These are phyloP conservation scores for Podospora conica DNA, from an alignment of 495 filamentous ascomycete species.

Conservation along the genomic window DNA sequence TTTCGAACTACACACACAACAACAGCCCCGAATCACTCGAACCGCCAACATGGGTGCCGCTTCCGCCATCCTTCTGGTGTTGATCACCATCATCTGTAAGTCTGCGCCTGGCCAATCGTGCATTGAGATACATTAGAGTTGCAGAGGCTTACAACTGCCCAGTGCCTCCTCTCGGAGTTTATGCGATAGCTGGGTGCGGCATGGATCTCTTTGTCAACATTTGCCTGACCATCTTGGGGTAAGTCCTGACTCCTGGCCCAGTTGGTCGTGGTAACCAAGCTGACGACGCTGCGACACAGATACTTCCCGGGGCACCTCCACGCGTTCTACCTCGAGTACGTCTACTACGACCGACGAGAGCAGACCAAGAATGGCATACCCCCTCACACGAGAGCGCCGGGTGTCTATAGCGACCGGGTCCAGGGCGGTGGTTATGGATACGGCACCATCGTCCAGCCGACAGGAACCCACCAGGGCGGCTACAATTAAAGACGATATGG, in stretches of 20 bases:
- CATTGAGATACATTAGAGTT: too few relatives aligned
- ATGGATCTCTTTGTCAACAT: constrained; percentile 88
- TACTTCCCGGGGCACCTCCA: constrained; percentile 79
- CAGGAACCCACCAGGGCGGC: not conserved
- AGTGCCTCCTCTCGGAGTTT: constrained; percentile 42
- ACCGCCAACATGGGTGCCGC: constrained; percentile 46
- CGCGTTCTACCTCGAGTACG: constrained; percentile 85
- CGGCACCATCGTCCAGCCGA: constrained; percentile 44
- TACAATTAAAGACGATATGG: not conserved
- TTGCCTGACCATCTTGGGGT: constrained; percentile 61
- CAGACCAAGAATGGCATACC: constrained; percentile 47
- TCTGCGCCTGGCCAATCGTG: not conserved
- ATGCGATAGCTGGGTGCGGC: constrained; percentile 48
- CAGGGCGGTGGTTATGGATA: constrained; percentile 62
- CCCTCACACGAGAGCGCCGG: constrained; percentile 50
- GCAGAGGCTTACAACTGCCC: constrained; percentile 3
- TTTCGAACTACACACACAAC: not conserved
- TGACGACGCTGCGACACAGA: constrained; percentile 29
- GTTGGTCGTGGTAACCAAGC: not conserved
- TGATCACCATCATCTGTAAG: constrained; percentile 53
- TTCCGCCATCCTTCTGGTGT: constrained; percentile 47
- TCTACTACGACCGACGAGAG: constrained; percentile 71
- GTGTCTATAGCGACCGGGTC: constrained; percentile 75
- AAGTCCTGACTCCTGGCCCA: constrained; percentile 8
- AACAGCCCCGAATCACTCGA: not conserved